Conservation (phyloP, 163 green algal species). For the Volvox carteri region DNA sequence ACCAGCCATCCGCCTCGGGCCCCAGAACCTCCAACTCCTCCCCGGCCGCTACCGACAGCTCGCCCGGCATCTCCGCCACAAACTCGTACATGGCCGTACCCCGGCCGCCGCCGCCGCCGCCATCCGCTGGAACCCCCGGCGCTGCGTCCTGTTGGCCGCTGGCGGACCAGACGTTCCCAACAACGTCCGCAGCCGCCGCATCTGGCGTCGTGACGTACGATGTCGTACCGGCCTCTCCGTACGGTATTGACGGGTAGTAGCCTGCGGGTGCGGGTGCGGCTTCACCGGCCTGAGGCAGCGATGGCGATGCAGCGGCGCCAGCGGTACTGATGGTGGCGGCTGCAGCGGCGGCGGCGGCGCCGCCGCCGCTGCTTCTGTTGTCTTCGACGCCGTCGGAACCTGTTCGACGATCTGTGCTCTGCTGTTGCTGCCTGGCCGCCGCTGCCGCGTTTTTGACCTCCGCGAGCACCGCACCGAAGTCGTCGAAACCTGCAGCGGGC, state of each 20-base stretch:
- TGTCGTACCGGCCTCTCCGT: background rate
- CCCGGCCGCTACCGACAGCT: slow-evolving; percentile 80
- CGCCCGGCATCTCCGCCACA: slow-evolving; percentile 81
- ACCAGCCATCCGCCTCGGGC: slow-evolving; percentile 85
- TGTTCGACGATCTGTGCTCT: background rate
- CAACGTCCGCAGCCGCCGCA: background rate
- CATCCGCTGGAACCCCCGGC: background rate
- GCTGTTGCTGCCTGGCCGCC: slow-evolving; percentile 5
- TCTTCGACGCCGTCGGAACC: background rate
- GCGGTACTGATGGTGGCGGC: background rate
- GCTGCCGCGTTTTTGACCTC: slow-evolving; percentile 43
- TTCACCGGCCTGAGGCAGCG: too few relatives aligned
- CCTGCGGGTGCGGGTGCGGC: background rate
- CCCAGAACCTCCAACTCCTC: slow-evolving; percentile 80
- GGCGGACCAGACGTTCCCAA: background rate
- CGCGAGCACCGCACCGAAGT: slow-evolving; percentile 50
- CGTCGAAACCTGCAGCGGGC: slow-evolving; percentile 49
- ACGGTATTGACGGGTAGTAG: background rate
- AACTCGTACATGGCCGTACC: slow-evolving; percentile 67
- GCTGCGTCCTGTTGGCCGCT: background rate
- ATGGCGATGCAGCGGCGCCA: too few relatives aligned
- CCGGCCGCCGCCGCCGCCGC: slow-evolving; percentile 7
- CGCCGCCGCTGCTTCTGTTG: background rate
- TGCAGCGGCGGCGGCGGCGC: background rate
- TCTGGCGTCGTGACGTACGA: background rate